These are phyloP conservation scores for Corylus heterophylla DNA, from an alignment of 306 rosid genomes.

Conservation along the genomic window DNA sequence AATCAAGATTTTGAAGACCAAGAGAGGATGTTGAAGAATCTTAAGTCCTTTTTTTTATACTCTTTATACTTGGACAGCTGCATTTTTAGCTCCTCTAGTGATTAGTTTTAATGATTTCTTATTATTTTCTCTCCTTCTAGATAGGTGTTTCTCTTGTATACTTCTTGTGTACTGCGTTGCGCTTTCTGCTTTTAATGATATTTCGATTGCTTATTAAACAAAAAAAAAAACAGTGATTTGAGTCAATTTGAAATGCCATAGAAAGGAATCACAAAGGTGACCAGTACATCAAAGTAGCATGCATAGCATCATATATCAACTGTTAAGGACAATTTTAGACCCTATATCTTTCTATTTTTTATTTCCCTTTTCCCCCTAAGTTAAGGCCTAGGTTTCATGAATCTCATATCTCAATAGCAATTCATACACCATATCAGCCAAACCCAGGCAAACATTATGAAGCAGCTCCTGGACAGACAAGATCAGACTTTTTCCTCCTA, in stretches of 20 bases:
- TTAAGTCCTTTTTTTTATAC: too few species aligned
- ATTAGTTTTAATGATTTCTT: too few species aligned
- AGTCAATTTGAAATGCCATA: not conserved
- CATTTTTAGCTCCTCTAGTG: too few species aligned
- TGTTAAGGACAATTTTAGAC: not conserved
- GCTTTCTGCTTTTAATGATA: too few species aligned
- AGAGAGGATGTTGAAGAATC: too few species aligned
- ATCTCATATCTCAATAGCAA: not conserved
- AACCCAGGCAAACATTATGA: not conserved
- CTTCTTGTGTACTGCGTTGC: too few species aligned
- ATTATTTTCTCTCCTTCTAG: too few species aligned
- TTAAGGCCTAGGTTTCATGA: not conserved
- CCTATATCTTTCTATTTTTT: not conserved
- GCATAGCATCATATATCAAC: not conserved
- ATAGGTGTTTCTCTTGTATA: too few species aligned
- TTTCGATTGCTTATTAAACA: too few species aligned
- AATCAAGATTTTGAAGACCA: too few species aligned
- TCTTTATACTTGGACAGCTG: too few species aligned
- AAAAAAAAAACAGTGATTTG: not conserved
- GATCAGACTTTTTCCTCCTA: not conserved
- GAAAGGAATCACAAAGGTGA: not conserved
- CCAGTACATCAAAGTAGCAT: not conserved
- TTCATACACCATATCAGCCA: not conserved
- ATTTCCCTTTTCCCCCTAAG: not conserved
- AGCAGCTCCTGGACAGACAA: conserved; percentile 18